These are phyloP conservation scores for Rhododendron simsii DNA, from an alignment of 148 eudicot genomes.

Conservation along the genomic window DNA sequence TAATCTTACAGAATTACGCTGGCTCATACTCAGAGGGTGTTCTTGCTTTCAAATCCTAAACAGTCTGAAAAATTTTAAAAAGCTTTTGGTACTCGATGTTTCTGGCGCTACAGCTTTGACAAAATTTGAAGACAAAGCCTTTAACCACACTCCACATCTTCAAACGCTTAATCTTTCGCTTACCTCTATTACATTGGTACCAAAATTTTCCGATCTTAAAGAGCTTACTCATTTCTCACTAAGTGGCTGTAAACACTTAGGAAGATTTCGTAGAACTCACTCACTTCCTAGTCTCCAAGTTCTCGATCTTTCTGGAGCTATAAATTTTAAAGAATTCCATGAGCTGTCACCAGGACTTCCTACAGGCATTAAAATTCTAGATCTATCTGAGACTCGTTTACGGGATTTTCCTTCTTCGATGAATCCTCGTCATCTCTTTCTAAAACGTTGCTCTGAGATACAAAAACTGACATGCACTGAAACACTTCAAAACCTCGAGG, in stretches of 20 bases:
- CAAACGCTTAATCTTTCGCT: constrained; percentile 26
- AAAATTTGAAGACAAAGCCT: not conserved
- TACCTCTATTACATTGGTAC: constrained; percentile 19
- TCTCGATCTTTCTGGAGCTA: constrained; percentile 29
- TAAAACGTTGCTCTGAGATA: constrained; percentile 8
- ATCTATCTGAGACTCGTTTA: constrained; percentile 24
- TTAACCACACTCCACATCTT: constrained; percentile 1
- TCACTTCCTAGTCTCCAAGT: constrained; percentile 3
- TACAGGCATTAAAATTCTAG: constrained; percentile 10
- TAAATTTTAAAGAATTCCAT: constrained; percentile 18
- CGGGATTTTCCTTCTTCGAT: constrained; percentile 14
- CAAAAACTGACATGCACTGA: not conserved
- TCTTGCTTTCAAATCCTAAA: constrained; percentile 1
- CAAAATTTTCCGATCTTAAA: not conserved
- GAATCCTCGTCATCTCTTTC: constrained; percentile 13
- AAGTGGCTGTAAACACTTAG: constrained; percentile 9
- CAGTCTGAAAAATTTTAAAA: constrained; percentile 1
- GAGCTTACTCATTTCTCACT: constrained; percentile 30
- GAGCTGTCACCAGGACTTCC: constrained; percentile 2
- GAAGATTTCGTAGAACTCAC: constrained; percentile 13
- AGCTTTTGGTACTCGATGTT: constrained; percentile 26
- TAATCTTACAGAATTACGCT: constrained; percentile 14
- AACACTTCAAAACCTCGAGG: constrained; percentile 15
- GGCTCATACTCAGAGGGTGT: constrained; percentile 29
- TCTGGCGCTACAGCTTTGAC: constrained; percentile 20